phyloP scores from a whole-genome alignment of 1,139 yeast genomes.

The Suzukiozyma palmioleophila region DNA sequence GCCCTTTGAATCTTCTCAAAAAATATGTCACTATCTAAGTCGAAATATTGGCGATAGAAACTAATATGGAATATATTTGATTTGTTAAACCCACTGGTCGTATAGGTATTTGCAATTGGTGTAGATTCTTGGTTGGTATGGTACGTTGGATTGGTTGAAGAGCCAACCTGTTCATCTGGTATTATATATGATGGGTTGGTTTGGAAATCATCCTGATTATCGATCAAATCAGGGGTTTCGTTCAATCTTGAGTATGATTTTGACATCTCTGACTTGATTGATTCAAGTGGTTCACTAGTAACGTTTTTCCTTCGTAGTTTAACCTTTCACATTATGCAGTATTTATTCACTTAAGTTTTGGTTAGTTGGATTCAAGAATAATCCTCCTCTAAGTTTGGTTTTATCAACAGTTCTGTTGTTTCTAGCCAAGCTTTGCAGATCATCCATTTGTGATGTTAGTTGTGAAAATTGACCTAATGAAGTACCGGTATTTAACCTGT shows the following conservation, averaged over 20 bases:
- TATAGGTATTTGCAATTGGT: constrained; percentile 6
- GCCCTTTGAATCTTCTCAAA: constrained; percentile 39
- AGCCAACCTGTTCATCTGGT: not conserved
- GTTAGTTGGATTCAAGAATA: not conserved
- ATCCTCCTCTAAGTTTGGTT: constrained; percentile 3
- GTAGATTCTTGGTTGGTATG: not conserved
- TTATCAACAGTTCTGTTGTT: not conserved
- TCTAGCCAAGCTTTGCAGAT: not conserved
- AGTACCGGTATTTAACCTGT: not conserved
- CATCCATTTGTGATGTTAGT: not conserved
- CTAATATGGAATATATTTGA: constrained; percentile 51
- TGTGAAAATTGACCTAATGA: not conserved
- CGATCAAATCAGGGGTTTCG: not conserved
- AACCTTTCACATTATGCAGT: not conserved
- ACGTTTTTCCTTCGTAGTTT: not conserved
- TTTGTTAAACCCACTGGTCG: constrained; percentile 15
- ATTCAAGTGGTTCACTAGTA: not conserved
- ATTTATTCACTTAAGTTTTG: not conserved
- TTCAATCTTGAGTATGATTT: not conserved
- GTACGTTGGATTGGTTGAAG: not conserved
- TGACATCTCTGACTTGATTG: not conserved
- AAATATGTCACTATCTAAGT: constrained; percentile 60
- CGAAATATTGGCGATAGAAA: constrained; percentile 58
- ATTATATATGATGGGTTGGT: not conserved
- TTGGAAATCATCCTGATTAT: not conserved